Evolutionary conservation across 257 asterid genomes (phyloP).

Genomic region (Lycium ferocissimum): DNA sequence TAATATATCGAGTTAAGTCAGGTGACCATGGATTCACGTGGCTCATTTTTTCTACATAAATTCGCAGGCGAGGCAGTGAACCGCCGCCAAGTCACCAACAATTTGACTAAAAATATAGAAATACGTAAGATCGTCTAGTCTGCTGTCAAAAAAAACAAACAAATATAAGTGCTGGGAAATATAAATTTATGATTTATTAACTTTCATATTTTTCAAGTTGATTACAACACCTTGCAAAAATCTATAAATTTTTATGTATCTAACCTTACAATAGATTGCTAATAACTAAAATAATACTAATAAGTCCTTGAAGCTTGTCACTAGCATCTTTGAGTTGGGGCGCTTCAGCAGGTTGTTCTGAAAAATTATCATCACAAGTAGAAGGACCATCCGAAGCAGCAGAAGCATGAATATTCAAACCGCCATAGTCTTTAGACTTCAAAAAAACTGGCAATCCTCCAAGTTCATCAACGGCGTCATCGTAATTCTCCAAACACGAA

Average conservation of each 20-base stretch:
- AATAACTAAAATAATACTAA: neutral
- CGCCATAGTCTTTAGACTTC: neutral
- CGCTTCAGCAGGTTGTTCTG: neutral
- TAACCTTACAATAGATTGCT: neutral
- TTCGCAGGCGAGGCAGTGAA: too few relatives aligned
- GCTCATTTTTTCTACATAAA: too few relatives aligned
- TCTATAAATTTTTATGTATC: neutral
- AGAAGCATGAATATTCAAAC: neutral
- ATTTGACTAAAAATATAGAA: too few relatives aligned
- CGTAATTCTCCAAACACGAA: constrained; percentile 42
- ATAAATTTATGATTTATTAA: neutral
- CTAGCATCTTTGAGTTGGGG: constrained; percentile 8
- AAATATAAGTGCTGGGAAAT: neutral
- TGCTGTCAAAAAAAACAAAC: too few relatives aligned
- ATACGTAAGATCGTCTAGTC: too few relatives aligned
- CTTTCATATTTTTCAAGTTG: neutral
- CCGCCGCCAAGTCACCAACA: too few relatives aligned
- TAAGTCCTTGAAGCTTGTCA: neutral
- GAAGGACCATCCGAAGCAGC: constrained; percentile 10
- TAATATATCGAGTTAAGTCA: too few relatives aligned
- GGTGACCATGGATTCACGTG: too few relatives aligned
- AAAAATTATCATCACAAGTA: constrained; percentile 23
- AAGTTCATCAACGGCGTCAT: constrained; percentile 26
- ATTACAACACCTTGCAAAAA: neutral
- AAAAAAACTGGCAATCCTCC: neutral